A percentile compares a stretch with the other conserved stretches of the same genome.
phyloP scores from a whole-genome alignment of 768 basidiomycete genomes.

The Suillus subaureus region DNA sequence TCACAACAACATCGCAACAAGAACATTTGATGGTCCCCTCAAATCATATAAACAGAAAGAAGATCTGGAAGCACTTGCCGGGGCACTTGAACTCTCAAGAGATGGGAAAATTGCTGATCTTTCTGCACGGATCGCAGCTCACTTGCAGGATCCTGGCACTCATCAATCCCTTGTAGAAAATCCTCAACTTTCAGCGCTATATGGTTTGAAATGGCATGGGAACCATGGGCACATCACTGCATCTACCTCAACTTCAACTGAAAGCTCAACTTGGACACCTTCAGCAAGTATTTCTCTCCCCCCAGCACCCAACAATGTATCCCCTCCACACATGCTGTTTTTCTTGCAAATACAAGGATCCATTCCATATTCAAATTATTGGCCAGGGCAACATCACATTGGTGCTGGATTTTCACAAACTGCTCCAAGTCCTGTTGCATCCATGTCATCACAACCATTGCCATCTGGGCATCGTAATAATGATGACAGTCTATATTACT shows the following conservation, averaged over 20 bases:
- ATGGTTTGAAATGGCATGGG: not conserved
- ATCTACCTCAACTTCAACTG: not conserved
- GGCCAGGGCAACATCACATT: not conserved
- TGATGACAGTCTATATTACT: not conserved
- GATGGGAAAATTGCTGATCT: not conserved
- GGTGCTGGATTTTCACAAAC: not conserved
- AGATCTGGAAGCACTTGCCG: too few relatives aligned
- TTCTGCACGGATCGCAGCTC: not conserved
- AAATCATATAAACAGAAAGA: too few relatives aligned
- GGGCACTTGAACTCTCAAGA: too few relatives aligned
- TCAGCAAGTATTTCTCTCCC: not conserved
- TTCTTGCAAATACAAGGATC: not conserved
- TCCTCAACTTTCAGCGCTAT: not conserved
- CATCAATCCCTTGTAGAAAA: not conserved
- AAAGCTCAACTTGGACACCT: not conserved
- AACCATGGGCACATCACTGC: not conserved
- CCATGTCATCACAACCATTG: not conserved
- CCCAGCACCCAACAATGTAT: not conserved
- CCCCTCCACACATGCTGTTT: not conserved
- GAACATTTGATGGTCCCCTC: too few relatives aligned
- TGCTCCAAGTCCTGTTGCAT: not conserved
- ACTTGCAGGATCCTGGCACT: not conserved
- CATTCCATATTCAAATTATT: not conserved
- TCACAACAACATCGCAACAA: too few relatives aligned
- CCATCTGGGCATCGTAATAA: not conserved